Base-by-base conservation (phyloP, 305 asterid genomes). In the Solanum hybrid region DNA sequence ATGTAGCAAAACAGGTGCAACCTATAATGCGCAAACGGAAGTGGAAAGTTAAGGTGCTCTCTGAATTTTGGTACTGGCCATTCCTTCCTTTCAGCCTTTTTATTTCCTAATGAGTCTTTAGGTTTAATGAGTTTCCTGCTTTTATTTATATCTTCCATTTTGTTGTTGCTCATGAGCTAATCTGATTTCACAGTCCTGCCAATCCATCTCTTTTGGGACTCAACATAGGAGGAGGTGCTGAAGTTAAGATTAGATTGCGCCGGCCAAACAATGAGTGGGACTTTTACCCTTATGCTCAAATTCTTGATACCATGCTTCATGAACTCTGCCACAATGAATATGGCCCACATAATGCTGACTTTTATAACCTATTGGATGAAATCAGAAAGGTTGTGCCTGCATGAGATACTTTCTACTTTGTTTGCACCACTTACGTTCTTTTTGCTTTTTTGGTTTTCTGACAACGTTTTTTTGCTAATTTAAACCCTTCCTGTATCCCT, bases 271-370 rank as follows among this genome's bases (percentile, higher is more conserved):
- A 95, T 9, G 97, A 97, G 93, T 93, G 94, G 94, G 97, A 95
- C 88, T 96, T 97, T 92, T 93, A 92, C 92, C 97, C 97, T 42
- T 97, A 92, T 79, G 89, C 92, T 87, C 97, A 94, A 77, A 94
- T 94, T 92, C 94, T 97, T 26, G 94, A 96, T 89, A 96, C 99
- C 74, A 95, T 97, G 98, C 99, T 97, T 91, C 99, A 96, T 39
- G 99, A 97, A 93, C 99, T 96, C 84, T 96, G 99, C 94, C 99
- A 97, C 95, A 96, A 92, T 35, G 96, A 94, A 80, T 81, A 90
- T 90, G 99, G 98, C 73, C 98, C 97, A 71, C 98, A 96, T 89
- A 96, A 96, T 92, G 86, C 98, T 42, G 95, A 92, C 90, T 96
- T 96, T 92, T 96, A 96, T 97, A 96, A 93, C 91, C 98, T 97